A percentile compares a stretch with the other conserved stretches of the same genome.
Conservation (phyloP, 805 yeast genomes). For the Candida orba region DNA sequence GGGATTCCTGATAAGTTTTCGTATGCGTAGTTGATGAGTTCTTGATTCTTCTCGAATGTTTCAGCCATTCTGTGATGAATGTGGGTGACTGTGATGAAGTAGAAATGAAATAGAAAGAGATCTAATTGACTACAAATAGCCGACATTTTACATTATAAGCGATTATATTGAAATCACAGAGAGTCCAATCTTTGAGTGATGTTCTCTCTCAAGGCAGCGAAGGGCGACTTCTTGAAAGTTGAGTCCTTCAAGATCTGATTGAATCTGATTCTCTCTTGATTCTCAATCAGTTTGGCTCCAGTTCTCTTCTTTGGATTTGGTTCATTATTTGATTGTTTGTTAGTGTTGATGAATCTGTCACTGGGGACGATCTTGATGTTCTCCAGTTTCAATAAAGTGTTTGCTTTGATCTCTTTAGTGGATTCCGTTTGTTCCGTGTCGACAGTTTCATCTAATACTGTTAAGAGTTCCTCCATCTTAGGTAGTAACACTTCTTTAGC, state of each 20-base stretch:
- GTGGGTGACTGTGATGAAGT: no score
- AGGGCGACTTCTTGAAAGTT: conserved; percentile 52
- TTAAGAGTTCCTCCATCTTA: conserved; percentile 55
- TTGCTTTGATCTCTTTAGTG: neutral
- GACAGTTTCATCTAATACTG: conserved; percentile 33
- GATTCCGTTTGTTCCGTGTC: neutral
- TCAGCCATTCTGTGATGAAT: conserved; percentile 23
- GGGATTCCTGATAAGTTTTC: conserved; percentile 17
- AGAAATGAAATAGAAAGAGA: no score
- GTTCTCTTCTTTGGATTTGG: conserved; percentile 51
- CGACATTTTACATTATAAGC: no score
- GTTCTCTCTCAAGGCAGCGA: conserved; percentile 57
- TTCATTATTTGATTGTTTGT: conserved; percentile 26
- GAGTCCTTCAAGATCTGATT: conserved; percentile 47
- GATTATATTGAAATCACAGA: neutral
- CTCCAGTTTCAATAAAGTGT: neutral
- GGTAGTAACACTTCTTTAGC: conserved; percentile 59
- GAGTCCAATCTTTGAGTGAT: conserved; percentile 24
- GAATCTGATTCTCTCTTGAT: conserved; percentile 52
- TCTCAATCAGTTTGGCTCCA: conserved; percentile 48
- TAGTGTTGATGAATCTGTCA: conserved; percentile 4
- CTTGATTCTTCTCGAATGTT: conserved; percentile 18
- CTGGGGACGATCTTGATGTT: conserved; percentile 17
- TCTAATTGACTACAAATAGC: no score
- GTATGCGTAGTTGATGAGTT: conserved; percentile 18